Conservation (phyloP, 2,329 filamentous ascomycete genomes). For the Xylariaceae sp. region DNA sequence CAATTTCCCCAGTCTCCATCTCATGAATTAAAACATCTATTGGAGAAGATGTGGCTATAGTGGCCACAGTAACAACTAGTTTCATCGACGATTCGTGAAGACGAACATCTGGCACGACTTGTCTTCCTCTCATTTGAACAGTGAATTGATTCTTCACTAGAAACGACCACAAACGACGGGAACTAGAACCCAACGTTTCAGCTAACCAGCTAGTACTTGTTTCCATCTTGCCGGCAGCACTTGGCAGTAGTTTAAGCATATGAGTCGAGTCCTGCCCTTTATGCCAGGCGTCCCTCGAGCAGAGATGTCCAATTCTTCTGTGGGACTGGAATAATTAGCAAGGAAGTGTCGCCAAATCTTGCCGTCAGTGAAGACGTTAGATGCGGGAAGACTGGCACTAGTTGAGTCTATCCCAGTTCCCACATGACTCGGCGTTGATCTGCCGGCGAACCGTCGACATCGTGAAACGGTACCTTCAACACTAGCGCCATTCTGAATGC, state of each 20-base stretch:
- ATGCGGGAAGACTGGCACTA: neutral
- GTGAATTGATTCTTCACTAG: neutral
- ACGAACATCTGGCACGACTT: neutral
- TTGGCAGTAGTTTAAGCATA: neutral
- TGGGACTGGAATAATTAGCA: no score
- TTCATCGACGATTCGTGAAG: neutral
- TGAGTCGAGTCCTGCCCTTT: neutral
- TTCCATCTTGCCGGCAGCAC: neutral
- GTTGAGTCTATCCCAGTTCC: neutral
- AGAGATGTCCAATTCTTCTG: neutral
- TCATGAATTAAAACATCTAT: no score
- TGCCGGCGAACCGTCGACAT: neutral
- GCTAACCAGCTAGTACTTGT: neutral
- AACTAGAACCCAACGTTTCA: neutral
- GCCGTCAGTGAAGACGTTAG: neutral
- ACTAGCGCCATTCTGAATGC: neutral
- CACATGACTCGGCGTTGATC: neutral
- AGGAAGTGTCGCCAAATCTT: neutral
- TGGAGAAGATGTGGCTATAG: neutral
- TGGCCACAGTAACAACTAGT: slow-evolving; percentile 4
- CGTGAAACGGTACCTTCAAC: neutral
- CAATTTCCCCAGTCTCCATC: neutral
- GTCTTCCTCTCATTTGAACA: neutral
- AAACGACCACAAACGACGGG: neutral
- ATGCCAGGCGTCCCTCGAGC: neutral